phyloP scores from a whole-genome alignment of 1,284 basidiomycete species.

The Melampsora allii-populina region DNA sequence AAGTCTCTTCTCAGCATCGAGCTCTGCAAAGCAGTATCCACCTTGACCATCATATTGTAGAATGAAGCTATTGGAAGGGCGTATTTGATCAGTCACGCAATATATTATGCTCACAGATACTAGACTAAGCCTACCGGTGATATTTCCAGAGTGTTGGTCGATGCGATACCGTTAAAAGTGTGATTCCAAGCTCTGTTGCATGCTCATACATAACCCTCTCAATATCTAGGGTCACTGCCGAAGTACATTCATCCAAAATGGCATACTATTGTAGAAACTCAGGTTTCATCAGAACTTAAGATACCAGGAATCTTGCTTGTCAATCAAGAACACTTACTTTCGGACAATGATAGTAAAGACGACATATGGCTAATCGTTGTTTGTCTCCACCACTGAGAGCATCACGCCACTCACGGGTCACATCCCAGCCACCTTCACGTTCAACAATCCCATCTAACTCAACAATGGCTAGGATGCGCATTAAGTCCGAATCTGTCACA shows the following conservation, averaged over 20 bases:
- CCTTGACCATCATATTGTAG: slow-evolving; percentile 57
- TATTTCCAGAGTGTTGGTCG: slow-evolving; percentile 85
- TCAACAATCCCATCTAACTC: slow-evolving; percentile 85
- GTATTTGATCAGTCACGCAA: slow-evolving; percentile 54
- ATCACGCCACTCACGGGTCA: slow-evolving; percentile 85
- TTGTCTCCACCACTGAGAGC: slow-evolving; percentile 70
- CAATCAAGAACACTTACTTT: slow-evolving; percentile 59
- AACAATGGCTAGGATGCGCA: slow-evolving; percentile 70
- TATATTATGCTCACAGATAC: slow-evolving; percentile 65
- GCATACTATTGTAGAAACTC: slow-evolving; percentile 69
- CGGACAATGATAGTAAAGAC: slow-evolving; percentile 91
- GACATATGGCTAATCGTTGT: slow-evolving; percentile 87
- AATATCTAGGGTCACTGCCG: slow-evolving; percentile 85
- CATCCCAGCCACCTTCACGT: slow-evolving; percentile 94
- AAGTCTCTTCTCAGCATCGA: slow-evolving; percentile 86
- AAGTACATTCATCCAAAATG: slow-evolving; percentile 93
- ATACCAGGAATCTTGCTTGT: slow-evolving; percentile 5
- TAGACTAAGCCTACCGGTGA: slow-evolving; percentile 62
- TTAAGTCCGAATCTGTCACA: slow-evolving; percentile 71
- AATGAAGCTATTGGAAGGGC: slow-evolving; percentile 1
- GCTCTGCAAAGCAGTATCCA: slow-evolving; percentile 69
- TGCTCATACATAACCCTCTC: slow-evolving; percentile 95
- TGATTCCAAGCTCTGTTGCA: slow-evolving; percentile 59
- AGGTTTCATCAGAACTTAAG: background rate
- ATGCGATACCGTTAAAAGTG: slow-evolving; percentile 54